Evolutionary conservation across 371 early-diverging fungal genomes (phyloP), one percentile per base, ranked within the genome.

Genomic region (Dinochytrium kinnereticum): DNA sequence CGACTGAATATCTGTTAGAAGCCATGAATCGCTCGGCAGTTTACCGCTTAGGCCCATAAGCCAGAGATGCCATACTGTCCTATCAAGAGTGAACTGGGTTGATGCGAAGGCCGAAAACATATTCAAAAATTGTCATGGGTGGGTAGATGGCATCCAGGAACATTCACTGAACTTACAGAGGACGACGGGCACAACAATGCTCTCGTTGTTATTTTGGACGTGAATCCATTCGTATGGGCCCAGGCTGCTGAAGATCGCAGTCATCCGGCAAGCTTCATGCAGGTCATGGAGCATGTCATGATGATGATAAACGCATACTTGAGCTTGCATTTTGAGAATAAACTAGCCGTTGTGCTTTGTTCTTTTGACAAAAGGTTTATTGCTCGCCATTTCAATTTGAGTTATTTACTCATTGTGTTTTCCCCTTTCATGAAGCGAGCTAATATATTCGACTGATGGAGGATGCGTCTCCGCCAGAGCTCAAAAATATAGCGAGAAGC

Each of bases 271-370:
- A 24, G 30, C 39, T 82, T 95, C 7, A 87, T 85, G 77, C 80
- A 87, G 65, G 92, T 92, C 0, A 76, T 95, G 24, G 89, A 90
- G 59, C 95, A 95, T 69, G 80, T 93, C 21, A 75, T 94, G 7
- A 84, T 94, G 10, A 95, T 94, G 73, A 87, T 95, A 69, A 95
- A 96, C 78, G 95, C 96, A 1, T 94, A 94, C 79, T 83, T 96
- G 61, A 93, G 95, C 10, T 84, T 95, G 15, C 91, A 91, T 59
- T 90, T 92, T 55, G 92, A 94, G 70, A 95, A 94, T 80, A 84
- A 86, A 70, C 84, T 96, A 26, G 93, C 90, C 0, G 90, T 93
- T 0, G 89, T 96, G 17, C 95, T 93, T 1, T 85, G 83, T 17
- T 65, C 70, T 68, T 26, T 53, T 31, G 40, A 59, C 28, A 49